Evolutionary conservation across 768 basidiomycete species (phyloP), one percentile per base, ranked within the genome.

Genomic region (Butyriboletus loyo): DNA sequence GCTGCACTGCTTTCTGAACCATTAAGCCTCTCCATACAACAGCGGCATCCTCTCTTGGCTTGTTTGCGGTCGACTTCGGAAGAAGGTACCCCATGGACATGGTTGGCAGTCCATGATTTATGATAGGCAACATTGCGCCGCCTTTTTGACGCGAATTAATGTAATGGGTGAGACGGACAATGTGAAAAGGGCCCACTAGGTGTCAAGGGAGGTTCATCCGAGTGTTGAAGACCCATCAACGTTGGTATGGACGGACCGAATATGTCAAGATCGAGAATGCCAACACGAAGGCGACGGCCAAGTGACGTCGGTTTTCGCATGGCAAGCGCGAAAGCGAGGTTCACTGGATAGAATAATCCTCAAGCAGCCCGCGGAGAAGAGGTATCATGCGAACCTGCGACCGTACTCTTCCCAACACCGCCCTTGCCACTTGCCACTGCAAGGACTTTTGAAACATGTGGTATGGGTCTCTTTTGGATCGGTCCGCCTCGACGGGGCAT

Each of bases 21-120:
- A 98, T 98, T 21, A 97, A 79, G 3, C 96, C 96, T 24, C 96
- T 80, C 96, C 96, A 99, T 28, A 96, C 91, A 30, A 98, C 79
- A 0, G 94, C 86, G 0, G 85, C 83, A 64, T 95, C 92, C 32
- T 77, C 77, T 49, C 78, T 78, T 3, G 80, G 73, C 38, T 74
- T 73, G 27, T 74, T 73, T 7, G 78, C 76, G 30, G 73, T 58
- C 1, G 76, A 63, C 50, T 74, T 72, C 1, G 89, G 87, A 14
- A 98, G 79, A 13, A 99, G 81, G 67, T 93, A 99, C 3, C 94
- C 96, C 84, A 99, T 97, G 1, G 94, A 97, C 96, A 98, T 98
- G 61, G 89, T 90, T 15, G 89, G 86, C 2, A 98, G 62, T 14
- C 92, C 89, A 67, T 98, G 93, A 63, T 97, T 97, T 19, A 77